Conservation (phyloP, 345 rosid genomes). For the Sapria himalayana region DNA sequence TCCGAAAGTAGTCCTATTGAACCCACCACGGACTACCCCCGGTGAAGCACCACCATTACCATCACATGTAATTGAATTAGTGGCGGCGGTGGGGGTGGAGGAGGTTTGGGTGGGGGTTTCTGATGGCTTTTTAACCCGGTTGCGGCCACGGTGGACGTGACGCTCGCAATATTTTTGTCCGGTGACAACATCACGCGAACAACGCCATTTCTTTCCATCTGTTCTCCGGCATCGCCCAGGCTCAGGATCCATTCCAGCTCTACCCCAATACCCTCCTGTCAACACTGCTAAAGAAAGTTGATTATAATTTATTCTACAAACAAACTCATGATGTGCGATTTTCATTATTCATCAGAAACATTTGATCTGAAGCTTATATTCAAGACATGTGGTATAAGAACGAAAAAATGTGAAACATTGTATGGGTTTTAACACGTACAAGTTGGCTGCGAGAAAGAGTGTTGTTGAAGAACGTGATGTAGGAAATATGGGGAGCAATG, state of each 20-base stretch:
- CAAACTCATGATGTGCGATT: no score
- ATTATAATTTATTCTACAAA: no score
- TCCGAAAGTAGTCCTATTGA: no score
- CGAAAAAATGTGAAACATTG: no score
- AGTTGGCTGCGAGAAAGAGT: constrained; percentile 43
- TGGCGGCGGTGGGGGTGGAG: constrained; percentile 6
- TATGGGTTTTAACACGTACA: constrained; percentile 61
- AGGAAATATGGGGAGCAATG: constrained; percentile 44
- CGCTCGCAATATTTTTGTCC: constrained; percentile 98
- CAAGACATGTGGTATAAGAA: no score
- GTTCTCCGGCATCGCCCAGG: constrained; percentile 96
- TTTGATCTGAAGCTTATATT: no score
- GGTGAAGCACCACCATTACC: constrained; percentile 9
- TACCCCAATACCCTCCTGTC: constrained; percentile 71
- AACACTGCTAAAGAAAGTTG: constrained; percentile 12
- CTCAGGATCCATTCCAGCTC: constrained; percentile 82
- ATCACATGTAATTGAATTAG: constrained; percentile 1
- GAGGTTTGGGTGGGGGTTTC: constrained; percentile 51
- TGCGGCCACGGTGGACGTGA: constrained; percentile 99
- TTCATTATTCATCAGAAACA: no score
- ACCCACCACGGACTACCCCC: constrained; percentile 9
- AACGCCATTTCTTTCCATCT: constrained; percentile 98
- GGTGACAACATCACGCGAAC: constrained; percentile 77
- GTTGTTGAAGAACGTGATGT: constrained; percentile 32
- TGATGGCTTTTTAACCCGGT: constrained; percentile 99